phyloP scores from a whole-genome alignment of 1,284 basidiomycete genomes.

The Apiotrichum mycotoxinovorans region DNA sequence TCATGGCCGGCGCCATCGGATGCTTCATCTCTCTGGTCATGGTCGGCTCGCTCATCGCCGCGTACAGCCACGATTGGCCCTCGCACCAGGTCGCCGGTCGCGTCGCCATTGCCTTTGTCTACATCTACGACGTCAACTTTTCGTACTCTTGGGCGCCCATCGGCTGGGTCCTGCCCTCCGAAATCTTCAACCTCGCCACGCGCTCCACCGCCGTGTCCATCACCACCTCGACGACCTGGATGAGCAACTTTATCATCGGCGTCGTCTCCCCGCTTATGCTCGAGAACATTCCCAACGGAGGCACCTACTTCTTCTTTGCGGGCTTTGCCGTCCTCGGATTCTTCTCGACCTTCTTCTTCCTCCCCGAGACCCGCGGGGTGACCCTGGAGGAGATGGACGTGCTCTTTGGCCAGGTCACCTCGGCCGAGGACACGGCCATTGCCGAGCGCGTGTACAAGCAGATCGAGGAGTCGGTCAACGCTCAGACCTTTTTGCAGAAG shows the following conservation, averaged over 20 bases:
- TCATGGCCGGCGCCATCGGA: conserved; percentile 25
- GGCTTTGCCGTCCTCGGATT: conserved; percentile 18
- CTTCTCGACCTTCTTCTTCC: conserved; percentile 13
- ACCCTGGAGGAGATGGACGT: conserved; percentile 86
- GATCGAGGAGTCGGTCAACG: not conserved
- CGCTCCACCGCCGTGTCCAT: conserved; percentile 17
- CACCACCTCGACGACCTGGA: conserved; percentile 21
- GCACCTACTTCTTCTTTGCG: conserved; percentile 25
- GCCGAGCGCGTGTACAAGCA: not conserved
- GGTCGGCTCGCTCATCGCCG: conserved; percentile 54
- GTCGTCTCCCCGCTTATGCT: conserved; percentile 24
- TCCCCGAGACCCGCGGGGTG: conserved; percentile 12
- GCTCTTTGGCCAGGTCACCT: conserved; percentile 55
- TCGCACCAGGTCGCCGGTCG: conserved; percentile 23
- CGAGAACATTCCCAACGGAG: conserved; percentile 15
- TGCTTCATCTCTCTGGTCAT: conserved; percentile 55
- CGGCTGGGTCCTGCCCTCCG: conserved; percentile 25
- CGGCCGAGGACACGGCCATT: conserved; percentile 1
- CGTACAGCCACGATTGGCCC: conserved; percentile 17
- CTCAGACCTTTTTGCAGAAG: no score
- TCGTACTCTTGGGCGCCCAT: conserved; percentile 25
- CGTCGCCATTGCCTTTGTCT: conserved; percentile 18
- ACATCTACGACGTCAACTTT: conserved; percentile 30
- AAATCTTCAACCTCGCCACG: conserved; percentile 24
- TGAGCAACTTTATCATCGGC: conserved; percentile 24